Conservation (phyloP, 164 flowering plant genomes). For the Magnolia changhungtana region DNA sequence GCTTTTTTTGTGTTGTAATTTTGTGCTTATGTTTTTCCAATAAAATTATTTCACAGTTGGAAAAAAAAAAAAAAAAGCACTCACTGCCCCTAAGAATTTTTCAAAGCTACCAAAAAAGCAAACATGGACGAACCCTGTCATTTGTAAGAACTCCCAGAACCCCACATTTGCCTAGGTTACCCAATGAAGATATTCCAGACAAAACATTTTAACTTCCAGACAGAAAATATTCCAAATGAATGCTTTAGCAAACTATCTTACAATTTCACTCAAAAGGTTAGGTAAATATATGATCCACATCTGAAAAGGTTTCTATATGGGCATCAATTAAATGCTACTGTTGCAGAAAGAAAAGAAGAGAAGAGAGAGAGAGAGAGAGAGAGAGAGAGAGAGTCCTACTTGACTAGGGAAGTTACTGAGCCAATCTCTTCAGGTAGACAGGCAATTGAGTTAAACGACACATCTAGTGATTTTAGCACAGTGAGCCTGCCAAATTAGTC, state of each 20-base stretch:
- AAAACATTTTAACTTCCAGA: not conserved
- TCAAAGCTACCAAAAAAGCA: too few relatives aligned
- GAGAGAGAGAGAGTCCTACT: conserved; percentile 37
- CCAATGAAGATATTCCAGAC: not conserved
- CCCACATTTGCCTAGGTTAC: not conserved
- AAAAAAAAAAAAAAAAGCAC: too few relatives aligned
- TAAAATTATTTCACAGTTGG: too few relatives aligned
- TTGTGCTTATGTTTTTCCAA: not conserved
- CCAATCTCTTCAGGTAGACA: conserved; percentile 82
- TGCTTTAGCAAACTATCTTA: not conserved
- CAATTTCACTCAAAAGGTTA: not conserved
- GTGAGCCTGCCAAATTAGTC: conserved; percentile 57
- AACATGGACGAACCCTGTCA: too few relatives aligned
- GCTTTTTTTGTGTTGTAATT: too few relatives aligned
- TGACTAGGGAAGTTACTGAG: conserved; percentile 73
- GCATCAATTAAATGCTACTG: conserved; percentile 2
- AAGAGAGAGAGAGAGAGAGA: conserved; percentile 1
- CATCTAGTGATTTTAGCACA: conserved; percentile 69
- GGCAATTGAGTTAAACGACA: conserved; percentile 59
- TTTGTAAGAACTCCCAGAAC: not conserved
- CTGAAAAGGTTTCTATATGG: not conserved
- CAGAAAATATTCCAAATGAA: not conserved
- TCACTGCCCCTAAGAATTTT: too few relatives aligned
- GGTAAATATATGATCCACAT: not conserved
- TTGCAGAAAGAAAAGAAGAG: not conserved